Conservation (phyloP, 176 grass and related monocot genomes). For the Phyllostachys edulis region DNA sequence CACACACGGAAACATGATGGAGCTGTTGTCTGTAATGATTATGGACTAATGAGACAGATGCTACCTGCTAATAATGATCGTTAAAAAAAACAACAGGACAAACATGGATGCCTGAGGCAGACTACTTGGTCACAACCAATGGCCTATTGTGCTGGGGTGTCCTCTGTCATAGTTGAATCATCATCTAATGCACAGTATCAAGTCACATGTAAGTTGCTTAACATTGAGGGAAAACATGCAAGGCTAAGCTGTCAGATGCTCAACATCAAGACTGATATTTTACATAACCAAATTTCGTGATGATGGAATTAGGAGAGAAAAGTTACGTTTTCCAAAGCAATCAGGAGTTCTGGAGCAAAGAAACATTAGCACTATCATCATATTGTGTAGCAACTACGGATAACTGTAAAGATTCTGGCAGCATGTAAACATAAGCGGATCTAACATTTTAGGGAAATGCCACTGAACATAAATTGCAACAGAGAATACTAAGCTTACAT, state of each 20-base stretch:
- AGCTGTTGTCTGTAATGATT: neutral
- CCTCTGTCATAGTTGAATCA: neutral
- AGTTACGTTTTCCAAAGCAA: neutral
- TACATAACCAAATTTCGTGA: neutral
- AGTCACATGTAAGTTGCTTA: neutral
- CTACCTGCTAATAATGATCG: neutral
- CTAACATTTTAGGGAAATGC: neutral
- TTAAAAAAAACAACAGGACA: neutral
- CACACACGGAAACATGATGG: neutral
- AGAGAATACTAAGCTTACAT: slow-evolving; percentile 10
- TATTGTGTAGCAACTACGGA: neutral
- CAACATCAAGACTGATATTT: neutral
- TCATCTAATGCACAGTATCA: neutral
- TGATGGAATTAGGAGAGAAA: neutral
- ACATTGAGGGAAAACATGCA: neutral
- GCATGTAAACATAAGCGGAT: neutral
- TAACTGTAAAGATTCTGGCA: neutral
- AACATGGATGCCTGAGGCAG: neutral
- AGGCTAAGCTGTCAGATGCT: neutral
- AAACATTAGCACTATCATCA: neutral
- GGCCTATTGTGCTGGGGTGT: neutral
- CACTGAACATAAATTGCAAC: slow-evolving; percentile 1
- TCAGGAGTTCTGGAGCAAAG: neutral
- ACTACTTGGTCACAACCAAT: neutral
- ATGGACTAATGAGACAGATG: neutral